Conservation (phyloP, 768 basidiomycete genomes). For the Pleurotus sapidus region DNA sequence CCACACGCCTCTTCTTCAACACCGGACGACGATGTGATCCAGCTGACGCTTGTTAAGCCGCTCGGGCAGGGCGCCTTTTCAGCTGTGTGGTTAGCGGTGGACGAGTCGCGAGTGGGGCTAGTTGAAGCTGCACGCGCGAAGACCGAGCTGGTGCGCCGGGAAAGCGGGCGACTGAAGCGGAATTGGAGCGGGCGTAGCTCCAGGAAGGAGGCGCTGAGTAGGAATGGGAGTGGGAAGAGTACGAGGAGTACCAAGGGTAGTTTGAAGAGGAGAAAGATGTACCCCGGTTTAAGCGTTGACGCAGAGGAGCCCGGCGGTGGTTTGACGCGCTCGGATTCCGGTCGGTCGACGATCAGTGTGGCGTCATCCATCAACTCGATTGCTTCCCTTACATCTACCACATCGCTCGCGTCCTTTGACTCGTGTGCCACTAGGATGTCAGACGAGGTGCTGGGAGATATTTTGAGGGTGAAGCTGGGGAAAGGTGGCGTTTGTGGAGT, state of each 20-base stretch:
- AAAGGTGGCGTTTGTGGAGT: slow-evolving; percentile 5
- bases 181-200: not conserved
- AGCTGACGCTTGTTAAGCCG: slow-evolving; percentile 46
- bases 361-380: not conserved
- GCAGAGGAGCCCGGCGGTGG: not conserved
- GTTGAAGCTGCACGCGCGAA: slow-evolving; percentile 28
- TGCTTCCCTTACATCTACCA: not conserved
- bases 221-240: not conserved
- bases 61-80: slow-evolving; percentile 77
- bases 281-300: not conserved
- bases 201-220: not conserved
- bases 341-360: not conserved
- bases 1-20: slow-evolving; percentile 11
- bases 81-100: slow-evolving; percentile 70
- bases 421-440: not conserved
- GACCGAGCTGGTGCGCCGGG: slow-evolving; percentile 36
- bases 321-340: not conserved
- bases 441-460: not conserved
- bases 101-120: slow-evolving; percentile 44
- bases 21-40: slow-evolving; percentile 15
- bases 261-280: not conserved
- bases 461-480: not conserved
- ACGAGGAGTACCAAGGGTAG: not conserved
- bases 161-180: not conserved
- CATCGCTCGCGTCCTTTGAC: not conserved